Percentiles rank a stretch among this genome's conserved stretches.
Evolutionary conservation across 768 basidiomycete genomes (phyloP).

Genomic region (Leccinum boreale): DNA sequence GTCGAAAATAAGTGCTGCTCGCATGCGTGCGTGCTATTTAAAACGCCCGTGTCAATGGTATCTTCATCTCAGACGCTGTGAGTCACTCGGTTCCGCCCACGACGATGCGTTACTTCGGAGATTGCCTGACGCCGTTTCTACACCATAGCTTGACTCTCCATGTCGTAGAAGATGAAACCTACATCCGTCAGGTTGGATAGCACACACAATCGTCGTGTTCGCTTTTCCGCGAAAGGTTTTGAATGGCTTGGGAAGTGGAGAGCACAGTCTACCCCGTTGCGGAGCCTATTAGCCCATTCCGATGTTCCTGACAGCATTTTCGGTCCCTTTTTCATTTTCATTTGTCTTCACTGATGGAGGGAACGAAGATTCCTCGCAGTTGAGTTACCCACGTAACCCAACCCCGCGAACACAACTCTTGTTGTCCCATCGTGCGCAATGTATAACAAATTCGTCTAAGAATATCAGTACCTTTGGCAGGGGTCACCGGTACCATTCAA

Average conservation of each 20-base stretch:
- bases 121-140: background rate
- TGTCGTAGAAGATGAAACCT: background rate
- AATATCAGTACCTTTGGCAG: background rate
- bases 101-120: background rate
- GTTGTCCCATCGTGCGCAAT: background rate
- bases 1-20: background rate
- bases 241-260: background rate
- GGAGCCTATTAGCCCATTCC: too few relatives aligned
- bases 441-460: background rate
- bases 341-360: background rate
- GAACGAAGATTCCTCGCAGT: background rate
- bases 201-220: background rate
- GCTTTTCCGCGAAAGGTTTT: background rate
- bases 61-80: background rate
- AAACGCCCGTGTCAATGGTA: background rate
- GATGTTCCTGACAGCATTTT: background rate
- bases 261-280: background rate
- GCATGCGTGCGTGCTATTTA: background rate
- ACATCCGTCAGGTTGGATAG: background rate
- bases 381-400: background rate
- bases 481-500: background rate
- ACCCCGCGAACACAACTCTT: background rate
- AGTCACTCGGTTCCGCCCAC: background rate
- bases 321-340: background rate
- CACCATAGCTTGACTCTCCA: background rate